Evolutionary conservation across 2,329 filamentous ascomycete species (phyloP).

Genomic region (Sporothrix pallida): DNA sequence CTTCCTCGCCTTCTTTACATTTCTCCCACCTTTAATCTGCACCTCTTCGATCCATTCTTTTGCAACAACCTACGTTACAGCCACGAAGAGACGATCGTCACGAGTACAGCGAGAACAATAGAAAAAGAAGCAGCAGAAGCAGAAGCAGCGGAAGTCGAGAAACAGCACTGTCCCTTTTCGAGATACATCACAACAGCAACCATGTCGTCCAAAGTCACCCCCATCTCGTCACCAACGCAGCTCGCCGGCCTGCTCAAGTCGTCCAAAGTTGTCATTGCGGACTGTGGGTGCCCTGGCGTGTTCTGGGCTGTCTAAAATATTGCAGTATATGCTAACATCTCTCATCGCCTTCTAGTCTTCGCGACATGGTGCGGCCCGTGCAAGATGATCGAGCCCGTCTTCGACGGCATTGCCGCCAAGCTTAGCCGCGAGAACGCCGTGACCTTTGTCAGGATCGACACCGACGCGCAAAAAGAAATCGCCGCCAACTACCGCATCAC

Average conservation of each 20-base stretch:
- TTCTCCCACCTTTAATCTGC: conserved; percentile 16
- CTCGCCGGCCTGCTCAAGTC: conserved; percentile 71
- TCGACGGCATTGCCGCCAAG: conserved; percentile 74
- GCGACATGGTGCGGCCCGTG: conserved; percentile 87
- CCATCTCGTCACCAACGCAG: conserved; percentile 60
- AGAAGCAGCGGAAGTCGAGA: background rate
- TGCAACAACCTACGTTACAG: background rate
- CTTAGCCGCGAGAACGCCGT: conserved; percentile 75
- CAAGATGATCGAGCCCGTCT: conserved; percentile 81
- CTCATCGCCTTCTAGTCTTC: conserved; percentile 65
- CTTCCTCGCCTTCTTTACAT: background rate
- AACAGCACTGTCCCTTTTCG: background rate
- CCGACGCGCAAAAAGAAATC: conserved; percentile 72
- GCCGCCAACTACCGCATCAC: conserved; percentile 74
- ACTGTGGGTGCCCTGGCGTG: conserved; percentile 69
- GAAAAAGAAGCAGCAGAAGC: background rate
- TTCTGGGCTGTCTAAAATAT: background rate
- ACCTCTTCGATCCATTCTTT: background rate
- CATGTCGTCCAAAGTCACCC: conserved; percentile 44
- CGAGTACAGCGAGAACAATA: background rate
- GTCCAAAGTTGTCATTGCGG: conserved; percentile 80
- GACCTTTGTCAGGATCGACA: conserved; percentile 74
- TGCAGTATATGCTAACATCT: background rate
- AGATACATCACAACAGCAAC: background rate
- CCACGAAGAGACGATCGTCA: conserved; percentile 12